Percentiles rank a stretch among this genome's conserved stretches.
phyloP scores from a whole-genome alignment of 2,329 filamentous ascomycete genomes.

The Macrophomina phaseolina region DNA sequence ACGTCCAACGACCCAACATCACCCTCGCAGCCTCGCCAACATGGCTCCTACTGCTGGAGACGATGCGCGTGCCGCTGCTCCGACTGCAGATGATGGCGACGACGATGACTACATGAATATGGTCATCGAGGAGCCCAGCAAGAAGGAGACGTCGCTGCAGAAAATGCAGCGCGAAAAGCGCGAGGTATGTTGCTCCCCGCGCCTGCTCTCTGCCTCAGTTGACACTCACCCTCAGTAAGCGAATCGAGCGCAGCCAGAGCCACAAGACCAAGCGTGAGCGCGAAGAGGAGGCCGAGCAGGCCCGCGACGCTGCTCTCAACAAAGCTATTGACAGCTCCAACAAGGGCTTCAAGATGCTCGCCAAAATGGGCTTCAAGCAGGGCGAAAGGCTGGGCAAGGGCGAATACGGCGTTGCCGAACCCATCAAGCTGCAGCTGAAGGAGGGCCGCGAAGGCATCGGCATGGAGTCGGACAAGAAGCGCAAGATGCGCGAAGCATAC shows the following conservation, averaged over 20 bases:
- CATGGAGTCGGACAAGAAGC: constrained; percentile 77
- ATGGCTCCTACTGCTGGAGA: constrained; percentile 7
- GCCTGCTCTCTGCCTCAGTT: neutral
- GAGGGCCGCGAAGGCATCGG: constrained; percentile 84
- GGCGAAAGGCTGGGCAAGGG: constrained; percentile 75
- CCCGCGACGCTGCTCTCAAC: constrained; percentile 76
- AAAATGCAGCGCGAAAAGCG: constrained; percentile 60
- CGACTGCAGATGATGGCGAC: constrained; percentile 27
- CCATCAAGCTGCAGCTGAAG: constrained; percentile 77
- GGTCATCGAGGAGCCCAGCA: constrained; percentile 73
- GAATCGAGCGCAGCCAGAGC: constrained; percentile 21
- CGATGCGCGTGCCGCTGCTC: neutral
- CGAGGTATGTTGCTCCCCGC: constrained; percentile 46
- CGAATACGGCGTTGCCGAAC: constrained; percentile 65
- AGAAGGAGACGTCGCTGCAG: constrained; percentile 68
- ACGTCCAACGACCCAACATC: neutral
- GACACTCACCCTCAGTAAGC: constrained; percentile 25
- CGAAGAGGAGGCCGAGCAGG: constrained; percentile 72
- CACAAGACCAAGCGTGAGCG: constrained; percentile 81
- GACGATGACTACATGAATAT: constrained; percentile 95
- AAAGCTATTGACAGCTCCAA: constrained; percentile 68
- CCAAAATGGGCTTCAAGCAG: constrained; percentile 85
- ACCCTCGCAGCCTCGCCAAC: neutral
- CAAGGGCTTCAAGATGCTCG: constrained; percentile 96
- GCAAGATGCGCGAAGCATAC: constrained; percentile 60